A percentile compares a stretch with the other conserved stretches of the same genome.
phyloP scores from a whole-genome alignment of 139 green algal genomes.

The Limnomonas spitsbergensis region DNA sequence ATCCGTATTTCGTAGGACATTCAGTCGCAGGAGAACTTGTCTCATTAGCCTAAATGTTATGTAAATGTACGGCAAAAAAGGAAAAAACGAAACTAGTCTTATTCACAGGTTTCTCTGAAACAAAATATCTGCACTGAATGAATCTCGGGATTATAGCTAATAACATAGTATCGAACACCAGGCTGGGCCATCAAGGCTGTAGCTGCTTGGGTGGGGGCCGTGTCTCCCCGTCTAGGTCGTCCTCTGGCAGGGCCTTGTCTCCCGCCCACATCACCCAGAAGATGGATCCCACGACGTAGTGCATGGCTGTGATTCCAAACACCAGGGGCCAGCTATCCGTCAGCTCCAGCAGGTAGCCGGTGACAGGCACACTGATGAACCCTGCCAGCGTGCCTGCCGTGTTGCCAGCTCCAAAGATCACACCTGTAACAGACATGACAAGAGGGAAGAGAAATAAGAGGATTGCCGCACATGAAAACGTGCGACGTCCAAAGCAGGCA shows the following conservation, averaged over 20 bases:
- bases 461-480: slow-evolving; percentile 64
- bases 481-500: slow-evolving; percentile 75
- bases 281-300: slow-evolving; percentile 60
- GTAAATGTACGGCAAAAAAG: too few relatives aligned
- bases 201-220: too few relatives aligned
- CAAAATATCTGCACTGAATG: too few relatives aligned
- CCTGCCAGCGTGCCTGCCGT: slow-evolving; percentile 71
- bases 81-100: too few relatives aligned
- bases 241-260: slow-evolving; percentile 47
- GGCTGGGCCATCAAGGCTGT: too few relatives aligned
- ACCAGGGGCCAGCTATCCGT: slow-evolving; percentile 68
- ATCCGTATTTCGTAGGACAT: too few relatives aligned
- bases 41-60: too few relatives aligned
- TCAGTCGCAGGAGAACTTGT: too few relatives aligned
- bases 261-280: slow-evolving; percentile 63
- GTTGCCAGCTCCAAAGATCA: slow-evolving; percentile 76
- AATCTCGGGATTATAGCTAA: too few relatives aligned
- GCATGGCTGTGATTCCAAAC: slow-evolving; percentile 66
- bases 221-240: slow-evolving; percentile 21
- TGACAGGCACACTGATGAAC: slow-evolving; percentile 64
- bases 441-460: neutral
- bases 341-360: slow-evolving; percentile 51
- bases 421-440: slow-evolving; percentile 14
- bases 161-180: too few relatives aligned
- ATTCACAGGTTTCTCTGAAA: too few relatives aligned